Evolutionary conservation across 2,329 filamentous ascomycete species (phyloP), one percentile per base, ranked within the genome.

Genomic region (Colletotrichum endophyticum): DNA sequence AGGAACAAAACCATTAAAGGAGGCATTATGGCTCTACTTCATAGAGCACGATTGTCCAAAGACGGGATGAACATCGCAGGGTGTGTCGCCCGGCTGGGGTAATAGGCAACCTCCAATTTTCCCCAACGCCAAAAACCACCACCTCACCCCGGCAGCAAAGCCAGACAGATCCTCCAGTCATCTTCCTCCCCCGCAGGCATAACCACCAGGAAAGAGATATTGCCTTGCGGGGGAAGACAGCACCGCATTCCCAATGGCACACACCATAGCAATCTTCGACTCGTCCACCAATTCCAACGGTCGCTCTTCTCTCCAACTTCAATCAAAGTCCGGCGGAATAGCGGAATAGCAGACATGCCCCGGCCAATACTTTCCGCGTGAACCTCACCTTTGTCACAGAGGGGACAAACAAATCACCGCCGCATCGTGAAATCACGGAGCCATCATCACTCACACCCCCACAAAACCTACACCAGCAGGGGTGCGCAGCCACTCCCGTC

Each of bases 401-500:
- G 15, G 25, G 25, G 25, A 63, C 30, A 68, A 49, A 66, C 39
- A 57, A 57, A 57, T 6, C 44, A 53, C 44, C 44, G 44, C 44
- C 44, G n/a, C n/a, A 53, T 53, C 44, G 44, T 25, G 44, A 53
- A 53, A 22, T 53, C 44, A 53, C 44, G 44, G 44, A 49, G 44
- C 3, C 28, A 32, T 32, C 30, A 32, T 12, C 30, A 32, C 11
- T 32, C 34, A 13, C 30, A 32, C 30, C 16, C 16, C 57, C 15
- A 39, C 49, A 32, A 61, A 59, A 71, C 66, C 49, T 16, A n/a
- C 59, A 27, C 11, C 44, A 6, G 19, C 61, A 74, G 59, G 61
- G 61, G 72, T 56, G 3, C n/a, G 61, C 74, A 64, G 64, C 44
- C 56, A 49, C 64, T 25, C 30, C 22, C 59, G 57, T 74, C 70